Evolutionary conservation across 2,329 filamentous ascomycete genomes (phyloP), one percentile per base, ranked within the genome.

Genomic region (Botryotinia narcissicola): DNA sequence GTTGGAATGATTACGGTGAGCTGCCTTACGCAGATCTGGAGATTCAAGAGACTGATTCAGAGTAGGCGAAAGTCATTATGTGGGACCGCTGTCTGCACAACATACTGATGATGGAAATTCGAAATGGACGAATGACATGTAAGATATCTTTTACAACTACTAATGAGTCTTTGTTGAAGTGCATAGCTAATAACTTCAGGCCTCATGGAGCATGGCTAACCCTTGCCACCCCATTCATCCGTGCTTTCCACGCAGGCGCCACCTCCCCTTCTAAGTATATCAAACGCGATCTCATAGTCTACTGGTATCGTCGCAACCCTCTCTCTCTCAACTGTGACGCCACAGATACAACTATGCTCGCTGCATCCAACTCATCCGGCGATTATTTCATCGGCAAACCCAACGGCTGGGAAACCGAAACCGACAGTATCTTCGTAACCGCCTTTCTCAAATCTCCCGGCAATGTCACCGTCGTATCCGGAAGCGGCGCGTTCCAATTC

Each of bases 1-100:
- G 48, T 14, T 73, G 71, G 71, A 73, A 73, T 70, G 71, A 73
- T 62, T 73, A 70, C 62, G 71, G 71, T 70, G 7, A 29, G 63
- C n/a, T 44, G 32, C 8, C 29, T 3, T 29, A 32, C 1, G 32
- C 4, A 25, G 7, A 12, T 0, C 3, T 25, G 44, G 1, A 6
- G 12, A 3, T 4, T 57, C 8, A 0, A 6, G 3, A 20, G 59
- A 37, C 62, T 72, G 29, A 72, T 22, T 22, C 25, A 18, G 12
- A 9, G 29, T n/a, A 73, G 71, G 71, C 1, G 71, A 73, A 32
- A 73, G 71, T 18, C 64, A 70, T 54, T 73, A 73, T 22, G 57
- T 73, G 4, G 71, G 71, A 5, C 71, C 71, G 18, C 57, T 73
- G 4, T 60, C 54, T 35, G 61, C 71, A 12, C 42, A 44, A 5